Evolutionary conservation across 2,329 filamentous ascomycete genomes (phyloP).

Genomic region (Fusarium staphyleae): DNA sequence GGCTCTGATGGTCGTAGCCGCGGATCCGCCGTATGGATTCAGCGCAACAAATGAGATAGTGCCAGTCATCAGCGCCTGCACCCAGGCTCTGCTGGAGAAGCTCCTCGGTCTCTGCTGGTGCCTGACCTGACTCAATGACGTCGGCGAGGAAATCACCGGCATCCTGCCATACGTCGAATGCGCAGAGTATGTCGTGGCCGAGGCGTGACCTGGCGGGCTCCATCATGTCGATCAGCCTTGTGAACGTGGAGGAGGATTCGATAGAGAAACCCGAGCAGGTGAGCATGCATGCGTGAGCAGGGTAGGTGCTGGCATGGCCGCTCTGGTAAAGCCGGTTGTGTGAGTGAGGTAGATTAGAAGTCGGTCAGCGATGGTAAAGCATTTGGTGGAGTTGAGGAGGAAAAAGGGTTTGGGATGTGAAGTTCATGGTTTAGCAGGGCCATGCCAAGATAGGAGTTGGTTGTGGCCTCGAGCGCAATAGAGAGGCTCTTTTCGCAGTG

Average conservation of each 20-base stretch:
- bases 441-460: neutral
- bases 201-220: conserved; percentile 26
- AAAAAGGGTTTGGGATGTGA: neutral
- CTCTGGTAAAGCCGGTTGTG: neutral
- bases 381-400: neutral
- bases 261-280: neutral
- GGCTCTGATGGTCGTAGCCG: conserved; percentile 18
- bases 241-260: conserved; percentile 1
- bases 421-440: neutral
- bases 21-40: conserved; percentile 37
- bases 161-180: conserved; percentile 46
- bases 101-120: conserved; percentile 40
- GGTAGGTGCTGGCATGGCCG: neutral
- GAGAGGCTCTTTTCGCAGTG: neutral
- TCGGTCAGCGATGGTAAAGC: neutral
- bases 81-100: conserved; percentile 45
- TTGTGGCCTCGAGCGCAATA: neutral
- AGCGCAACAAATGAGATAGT: conserved; percentile 46
- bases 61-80: conserved; percentile 47
- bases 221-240: conserved; percentile 23
- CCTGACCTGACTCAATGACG: conserved; percentile 39
- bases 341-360: neutral
- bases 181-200: conserved; percentile 40
- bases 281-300: conserved; percentile 1
- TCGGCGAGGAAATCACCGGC: conserved; percentile 44